Percentiles rank a stretch among this genome's conserved stretches.
phyloP scores from a whole-genome alignment of 345 rosid species.

The Balakata baccata region DNA sequence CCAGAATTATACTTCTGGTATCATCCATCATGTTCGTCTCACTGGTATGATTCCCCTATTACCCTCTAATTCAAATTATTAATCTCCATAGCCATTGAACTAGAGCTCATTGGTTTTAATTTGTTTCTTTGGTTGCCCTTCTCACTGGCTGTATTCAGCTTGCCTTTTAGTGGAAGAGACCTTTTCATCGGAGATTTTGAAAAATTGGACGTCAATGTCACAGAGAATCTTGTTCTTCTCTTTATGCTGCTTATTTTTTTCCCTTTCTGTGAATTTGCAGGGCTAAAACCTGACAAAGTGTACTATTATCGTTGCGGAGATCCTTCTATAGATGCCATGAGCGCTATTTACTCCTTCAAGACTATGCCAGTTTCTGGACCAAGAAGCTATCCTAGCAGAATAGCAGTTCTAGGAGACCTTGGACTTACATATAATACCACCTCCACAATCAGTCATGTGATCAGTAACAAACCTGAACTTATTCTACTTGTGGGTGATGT shows the following conservation, averaged over 20 bases:
- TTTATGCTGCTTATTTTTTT: neutral
- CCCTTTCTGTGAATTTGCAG: conserved; percentile 28
- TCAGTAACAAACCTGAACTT: conserved; percentile 74
- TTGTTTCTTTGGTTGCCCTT: neutral
- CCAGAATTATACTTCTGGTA: conserved; percentile 75
- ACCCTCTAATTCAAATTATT: no score
- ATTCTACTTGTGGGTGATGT: conserved; percentile 74
- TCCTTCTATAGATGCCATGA: conserved; percentile 59
- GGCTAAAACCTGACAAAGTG: conserved; percentile 53
- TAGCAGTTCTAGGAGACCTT: conserved; percentile 71
- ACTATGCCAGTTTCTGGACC: conserved; percentile 71
- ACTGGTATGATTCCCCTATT: conserved; percentile 30
- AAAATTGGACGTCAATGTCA: no score
- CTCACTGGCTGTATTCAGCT: no score
- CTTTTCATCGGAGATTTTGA: no score
- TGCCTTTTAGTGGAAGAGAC: no score
- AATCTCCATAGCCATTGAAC: neutral
- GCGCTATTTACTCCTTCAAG: conserved; percentile 45
- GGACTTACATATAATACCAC: conserved; percentile 86
- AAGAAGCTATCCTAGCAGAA: conserved; percentile 57
- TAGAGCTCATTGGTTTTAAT: neutral
- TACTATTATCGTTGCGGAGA: conserved; percentile 77
- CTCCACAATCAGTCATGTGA: conserved; percentile 49
- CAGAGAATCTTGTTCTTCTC: neutral
- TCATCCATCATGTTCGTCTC: conserved; percentile 79